These are phyloP conservation scores for Blastomyces emzantsi DNA, from an alignment of 2,329 filamentous ascomycete genomes.

Conservation along the genomic window DNA sequence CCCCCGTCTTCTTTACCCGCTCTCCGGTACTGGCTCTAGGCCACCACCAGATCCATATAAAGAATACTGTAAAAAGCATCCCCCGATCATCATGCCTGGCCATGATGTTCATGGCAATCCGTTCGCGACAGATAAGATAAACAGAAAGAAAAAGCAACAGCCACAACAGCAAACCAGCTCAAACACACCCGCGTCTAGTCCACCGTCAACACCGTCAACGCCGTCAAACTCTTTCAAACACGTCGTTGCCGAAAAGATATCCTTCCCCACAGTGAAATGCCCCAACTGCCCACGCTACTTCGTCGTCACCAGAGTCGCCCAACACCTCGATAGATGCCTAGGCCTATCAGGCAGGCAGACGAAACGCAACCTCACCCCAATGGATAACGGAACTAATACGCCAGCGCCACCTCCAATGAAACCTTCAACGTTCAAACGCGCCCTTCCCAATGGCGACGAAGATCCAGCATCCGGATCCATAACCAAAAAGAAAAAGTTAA, in stretches of 20 bases:
- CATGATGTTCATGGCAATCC: slow-evolving; percentile 54
- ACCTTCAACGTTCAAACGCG: slow-evolving; percentile 29
- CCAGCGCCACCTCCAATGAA: slow-evolving; percentile 13
- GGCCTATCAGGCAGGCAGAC: slow-evolving; percentile 48
- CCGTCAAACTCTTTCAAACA: slow-evolving; percentile 24
- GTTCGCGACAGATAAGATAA: slow-evolving; percentile 36
- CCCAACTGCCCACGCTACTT: slow-evolving; percentile 54
- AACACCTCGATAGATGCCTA: slow-evolving; percentile 54
- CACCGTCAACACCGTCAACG: slow-evolving; percentile 25
- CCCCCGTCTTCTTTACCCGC: slow-evolving; percentile 50
- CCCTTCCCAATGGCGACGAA: slow-evolving; percentile 35
- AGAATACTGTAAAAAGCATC: slow-evolving; percentile 52
- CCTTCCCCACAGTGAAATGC: slow-evolving; percentile 42
- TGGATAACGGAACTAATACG: slow-evolving; percentile 28
- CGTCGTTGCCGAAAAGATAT: slow-evolving; percentile 24
- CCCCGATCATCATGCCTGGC: slow-evolving; percentile 48
- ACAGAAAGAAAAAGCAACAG: slow-evolving; percentile 39
- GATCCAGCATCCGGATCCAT: slow-evolving; percentile 27
- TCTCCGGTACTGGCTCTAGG: slow-evolving; percentile 42
- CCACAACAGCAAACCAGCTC: slow-evolving; percentile 17
- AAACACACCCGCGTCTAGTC: slow-evolving; percentile 30
- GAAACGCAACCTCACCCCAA: slow-evolving; percentile 37
- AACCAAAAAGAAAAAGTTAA: slow-evolving; percentile 44
- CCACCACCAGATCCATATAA: slow-evolving; percentile 41
- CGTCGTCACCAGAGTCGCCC: slow-evolving; percentile 52